Evolutionary conservation across 2,329 filamentous ascomycete genomes (phyloP).

Genomic region (Penicillium sp.): DNA sequence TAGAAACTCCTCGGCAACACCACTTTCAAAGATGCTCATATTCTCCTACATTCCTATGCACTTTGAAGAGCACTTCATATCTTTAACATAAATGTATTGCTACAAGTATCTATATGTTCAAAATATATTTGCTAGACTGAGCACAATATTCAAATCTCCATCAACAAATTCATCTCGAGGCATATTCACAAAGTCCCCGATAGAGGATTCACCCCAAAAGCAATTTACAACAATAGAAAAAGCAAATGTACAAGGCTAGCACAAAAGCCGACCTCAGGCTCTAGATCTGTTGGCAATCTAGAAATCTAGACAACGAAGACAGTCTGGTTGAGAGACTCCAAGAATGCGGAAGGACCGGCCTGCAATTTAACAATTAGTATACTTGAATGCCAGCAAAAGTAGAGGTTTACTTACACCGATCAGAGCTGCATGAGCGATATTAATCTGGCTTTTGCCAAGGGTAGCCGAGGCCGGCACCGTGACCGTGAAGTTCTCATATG

Average conservation of each 20-base stretch:
- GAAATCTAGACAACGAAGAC: conserved; percentile 21
- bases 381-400: not conserved
- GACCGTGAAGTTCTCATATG: conserved; percentile 35
- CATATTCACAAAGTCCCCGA: not conserved
- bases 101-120: not conserved
- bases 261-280: not conserved
- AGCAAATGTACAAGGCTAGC: not conserved
- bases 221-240: not conserved
- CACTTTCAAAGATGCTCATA: not conserved
- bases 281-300: conserved; percentile 5
- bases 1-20: not conserved
- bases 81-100: not conserved
- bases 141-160: not conserved
- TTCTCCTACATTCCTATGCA: not conserved
- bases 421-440: conserved; percentile 29
- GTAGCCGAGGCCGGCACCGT: conserved; percentile 20
- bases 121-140: not conserved
- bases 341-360: conserved; percentile 22
- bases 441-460: conserved; percentile 22
- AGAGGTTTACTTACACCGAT: conserved; percentile 28
- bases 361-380: conserved; percentile 12
- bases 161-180: not conserved
- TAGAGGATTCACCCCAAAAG: not conserved
- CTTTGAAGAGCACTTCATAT: not conserved
- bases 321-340: conserved; percentile 28